Evolutionary conservation across 768 basidiomycete genomes (phyloP), one percentile per base, ranked within the genome.

Genomic region (Roridomyces roridus): DNA sequence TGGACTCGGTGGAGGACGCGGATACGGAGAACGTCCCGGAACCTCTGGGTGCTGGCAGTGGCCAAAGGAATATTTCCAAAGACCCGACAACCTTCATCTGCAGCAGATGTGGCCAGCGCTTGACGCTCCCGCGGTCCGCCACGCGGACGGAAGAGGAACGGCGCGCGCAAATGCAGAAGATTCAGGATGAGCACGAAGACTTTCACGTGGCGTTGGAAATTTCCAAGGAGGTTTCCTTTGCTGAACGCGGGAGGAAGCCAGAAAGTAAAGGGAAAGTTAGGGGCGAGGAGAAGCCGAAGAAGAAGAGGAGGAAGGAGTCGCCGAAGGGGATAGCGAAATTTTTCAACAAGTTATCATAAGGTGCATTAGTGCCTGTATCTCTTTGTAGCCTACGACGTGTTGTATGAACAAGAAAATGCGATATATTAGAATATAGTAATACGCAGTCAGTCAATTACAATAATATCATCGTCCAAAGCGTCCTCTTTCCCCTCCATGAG

Each of bases 171-270:
- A 63, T 88, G 34, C 74, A 70, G 6, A 71, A 71, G 56, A 67
- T 84, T 51, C 78, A 77, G 50, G 63, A 81, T 70, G 96, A 97
- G 67, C 96, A 98, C 64, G 81, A 85, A 31, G 96, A 97, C 72
- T 97, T 85, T 70, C 96, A 98, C 70, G 86, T 94, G 63, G 95
- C 96, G 1, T 80, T 87, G 65, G 89, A 92, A 51, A 68, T 98
- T 46, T 81, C 87, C 20, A 80, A 80, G 23, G 75, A 34, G 31
- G 31, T 34, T 15, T 34, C 31, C 15, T 34, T 15, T 34, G 31
- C 78, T 49, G 55, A 72, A 46, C 69, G 67, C 43, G 65, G 62
- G 29, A 60, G 35, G 5, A n/a, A 39, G 11, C 15, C 47, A 24
- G 54, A 34, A 44, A 59, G 60, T 40, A 48, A 57, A 46, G 48